Conservation (phyloP, 2,329 filamentous ascomycete genomes). For the Acrocalymma vagum region DNA sequence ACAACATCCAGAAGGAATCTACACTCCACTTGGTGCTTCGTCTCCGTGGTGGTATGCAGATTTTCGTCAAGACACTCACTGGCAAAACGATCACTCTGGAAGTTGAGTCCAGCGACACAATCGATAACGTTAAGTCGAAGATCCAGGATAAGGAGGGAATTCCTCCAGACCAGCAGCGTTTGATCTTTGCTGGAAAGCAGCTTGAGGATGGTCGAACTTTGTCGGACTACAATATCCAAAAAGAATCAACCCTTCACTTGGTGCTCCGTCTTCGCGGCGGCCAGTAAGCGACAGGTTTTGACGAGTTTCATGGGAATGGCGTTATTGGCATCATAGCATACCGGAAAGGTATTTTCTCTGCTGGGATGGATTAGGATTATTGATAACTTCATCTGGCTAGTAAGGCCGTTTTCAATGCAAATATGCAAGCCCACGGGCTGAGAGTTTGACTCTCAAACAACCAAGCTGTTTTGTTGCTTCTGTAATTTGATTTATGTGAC, state of each 20-base stretch:
- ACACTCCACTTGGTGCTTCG: constrained; percentile 87
- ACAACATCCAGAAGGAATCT: constrained; percentile 95
- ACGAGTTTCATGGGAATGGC: constrained; percentile 35
- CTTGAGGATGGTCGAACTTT: constrained; percentile 91
- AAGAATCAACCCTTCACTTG: constrained; percentile 71
- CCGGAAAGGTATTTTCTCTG: constrained; percentile 25
- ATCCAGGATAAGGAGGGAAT: constrained; percentile 84
- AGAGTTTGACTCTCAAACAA: constrained; percentile 32
- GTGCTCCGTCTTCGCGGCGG: constrained; percentile 68
- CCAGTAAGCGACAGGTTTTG: constrained; percentile 49
- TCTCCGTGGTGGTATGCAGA: constrained; percentile 80
- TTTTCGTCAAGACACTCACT: constrained; percentile 66
- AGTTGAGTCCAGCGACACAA: constrained; percentile 88
- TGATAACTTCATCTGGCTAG: constrained; percentile 36
- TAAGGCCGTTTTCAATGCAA: constrained; percentile 37
- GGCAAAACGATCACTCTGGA: constrained; percentile 96
- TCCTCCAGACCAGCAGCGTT: constrained; percentile 90
- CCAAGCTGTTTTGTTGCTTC: too few relatives aligned
- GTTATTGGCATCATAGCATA: constrained; percentile 36
- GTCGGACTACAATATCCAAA: constrained; percentile 95
- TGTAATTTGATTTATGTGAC: too few relatives aligned
- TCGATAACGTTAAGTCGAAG: constrained; percentile 94
- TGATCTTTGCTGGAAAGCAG: constrained; percentile 95
- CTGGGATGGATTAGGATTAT: constrained; percentile 26
- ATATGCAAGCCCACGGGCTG: constrained; percentile 39